Conservation (phyloP, 2,329 filamentous ascomycete species). For the Sporothrix dimorphospora region DNA sequence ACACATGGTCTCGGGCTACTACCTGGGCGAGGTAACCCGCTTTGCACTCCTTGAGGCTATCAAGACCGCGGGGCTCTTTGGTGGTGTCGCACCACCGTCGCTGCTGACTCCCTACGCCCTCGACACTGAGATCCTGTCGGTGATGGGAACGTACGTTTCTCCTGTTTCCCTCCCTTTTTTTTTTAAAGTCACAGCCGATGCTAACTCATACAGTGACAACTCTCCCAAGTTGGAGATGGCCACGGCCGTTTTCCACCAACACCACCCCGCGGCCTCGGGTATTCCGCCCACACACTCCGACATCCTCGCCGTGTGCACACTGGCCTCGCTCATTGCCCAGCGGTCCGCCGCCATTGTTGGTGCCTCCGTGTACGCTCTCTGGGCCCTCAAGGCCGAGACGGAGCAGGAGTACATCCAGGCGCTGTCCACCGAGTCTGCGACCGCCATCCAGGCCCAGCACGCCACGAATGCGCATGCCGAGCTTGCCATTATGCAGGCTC, state of each 20-base stretch:
- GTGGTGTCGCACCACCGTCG: slow-evolving; percentile 59
- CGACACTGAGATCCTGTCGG: slow-evolving; percentile 62
- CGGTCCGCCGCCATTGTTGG: slow-evolving; percentile 64
- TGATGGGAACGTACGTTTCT: slow-evolving; percentile 57
- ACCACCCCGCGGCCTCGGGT: slow-evolving; percentile 52
- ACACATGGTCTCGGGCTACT: slow-evolving; percentile 66
- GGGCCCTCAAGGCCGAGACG: slow-evolving; percentile 56
- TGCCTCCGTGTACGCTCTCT: slow-evolving; percentile 61
- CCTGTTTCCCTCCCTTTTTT: background rate
- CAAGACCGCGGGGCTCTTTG: slow-evolving; percentile 56
- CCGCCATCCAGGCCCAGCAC: slow-evolving; percentile 21
- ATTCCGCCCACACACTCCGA: slow-evolving; percentile 50
- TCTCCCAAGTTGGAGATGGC: slow-evolving; percentile 49
- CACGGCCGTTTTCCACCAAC: slow-evolving; percentile 52
- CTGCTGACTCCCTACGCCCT: slow-evolving; percentile 59
- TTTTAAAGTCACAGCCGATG: background rate
- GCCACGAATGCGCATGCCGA: slow-evolving; percentile 54
- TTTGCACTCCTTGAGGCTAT: slow-evolving; percentile 63
- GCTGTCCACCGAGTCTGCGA: background rate
- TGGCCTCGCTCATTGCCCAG: slow-evolving; percentile 59
- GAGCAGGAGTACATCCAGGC: slow-evolving; percentile 52
- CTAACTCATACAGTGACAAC: slow-evolving; percentile 46
- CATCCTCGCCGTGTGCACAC: slow-evolving; percentile 54
- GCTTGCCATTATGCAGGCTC: slow-evolving; percentile 42
- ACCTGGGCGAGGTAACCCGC: slow-evolving; percentile 67